These are phyloP conservation scores for Mycena indigotica DNA, from an alignment of 768 basidiomycete species.

Conservation along the genomic window DNA sequence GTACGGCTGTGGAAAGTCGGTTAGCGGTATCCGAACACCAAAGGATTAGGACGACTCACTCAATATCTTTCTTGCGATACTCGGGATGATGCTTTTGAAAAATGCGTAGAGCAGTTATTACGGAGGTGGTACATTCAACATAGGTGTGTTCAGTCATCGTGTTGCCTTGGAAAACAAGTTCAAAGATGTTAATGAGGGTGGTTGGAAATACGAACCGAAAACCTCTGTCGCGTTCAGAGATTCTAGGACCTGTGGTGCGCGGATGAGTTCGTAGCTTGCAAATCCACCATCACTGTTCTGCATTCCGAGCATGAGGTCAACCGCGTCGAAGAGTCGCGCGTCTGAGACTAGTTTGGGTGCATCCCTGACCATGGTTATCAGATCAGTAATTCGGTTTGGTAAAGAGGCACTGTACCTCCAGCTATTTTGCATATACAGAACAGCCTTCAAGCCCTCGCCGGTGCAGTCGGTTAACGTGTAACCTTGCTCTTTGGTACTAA, in stretches of 20 bases:
- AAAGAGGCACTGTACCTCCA: slow-evolving; percentile 56
- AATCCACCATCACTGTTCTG: slow-evolving; percentile 89
- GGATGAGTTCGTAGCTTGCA: slow-evolving; percentile 88
- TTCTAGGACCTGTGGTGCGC: slow-evolving; percentile 80
- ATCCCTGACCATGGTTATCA: slow-evolving; percentile 38
- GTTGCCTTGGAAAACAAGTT: slow-evolving; percentile 54
- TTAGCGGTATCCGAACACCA: not conserved
- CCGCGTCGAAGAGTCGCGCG: slow-evolving; percentile 76
- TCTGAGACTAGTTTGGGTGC: slow-evolving; percentile 74
- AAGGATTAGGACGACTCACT: slow-evolving; percentile 50
- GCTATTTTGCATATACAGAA: slow-evolving; percentile 79
- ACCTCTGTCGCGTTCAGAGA: slow-evolving; percentile 93
- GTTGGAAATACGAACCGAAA: slow-evolving; percentile 62
- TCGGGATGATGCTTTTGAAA: slow-evolving; percentile 79
- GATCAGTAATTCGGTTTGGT: not conserved
- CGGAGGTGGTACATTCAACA: slow-evolving; percentile 96
- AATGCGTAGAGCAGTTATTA: slow-evolving; percentile 83
- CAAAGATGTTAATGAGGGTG: not conserved
- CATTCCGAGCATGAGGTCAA: slow-evolving; percentile 82
- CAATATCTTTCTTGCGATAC: slow-evolving; percentile 77
- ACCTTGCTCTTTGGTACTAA: slow-evolving; percentile 87
- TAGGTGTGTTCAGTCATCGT: slow-evolving; percentile 96
- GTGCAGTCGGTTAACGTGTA: slow-evolving; percentile 96
- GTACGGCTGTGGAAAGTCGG: slow-evolving; percentile 49
- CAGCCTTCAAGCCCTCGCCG: slow-evolving; percentile 90